These are phyloP conservation scores for Xylariomycetidae sp. DNA, from an alignment of 2,329 filamentous ascomycete species.

Conservation along the genomic window DNA sequence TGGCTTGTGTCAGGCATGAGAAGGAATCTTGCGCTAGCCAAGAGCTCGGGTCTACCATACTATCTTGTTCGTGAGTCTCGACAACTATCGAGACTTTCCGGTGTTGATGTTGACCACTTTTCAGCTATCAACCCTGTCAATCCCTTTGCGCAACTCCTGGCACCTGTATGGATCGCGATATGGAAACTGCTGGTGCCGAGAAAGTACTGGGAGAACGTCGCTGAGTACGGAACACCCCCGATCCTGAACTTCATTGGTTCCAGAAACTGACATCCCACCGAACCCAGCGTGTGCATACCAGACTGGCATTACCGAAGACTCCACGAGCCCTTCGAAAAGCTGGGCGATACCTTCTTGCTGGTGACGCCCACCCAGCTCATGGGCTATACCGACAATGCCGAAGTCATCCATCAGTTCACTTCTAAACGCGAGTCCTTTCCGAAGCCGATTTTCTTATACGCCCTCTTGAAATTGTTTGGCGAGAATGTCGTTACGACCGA, in stretches of 20 bases:
- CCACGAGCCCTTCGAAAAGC: constrained; percentile 51
- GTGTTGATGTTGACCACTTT: not conserved
- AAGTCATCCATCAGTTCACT: constrained; percentile 61
- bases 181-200: constrained; percentile 48
- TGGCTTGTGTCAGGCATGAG: too few relatives aligned
- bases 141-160: constrained; percentile 50
- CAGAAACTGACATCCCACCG: not conserved
- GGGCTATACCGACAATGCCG: constrained; percentile 57
- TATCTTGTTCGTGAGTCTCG: not conserved
- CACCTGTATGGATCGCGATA: constrained; percentile 49
- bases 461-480: constrained; percentile 60
- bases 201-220: constrained; percentile 52
- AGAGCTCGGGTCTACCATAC: not conserved
- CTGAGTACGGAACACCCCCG: constrained; percentile 47
- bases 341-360: constrained; percentile 60
- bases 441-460: constrained; percentile 60
- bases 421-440: constrained; percentile 65
- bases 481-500: constrained; percentile 69
- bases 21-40: not conserved
- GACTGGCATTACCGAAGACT: constrained; percentile 55
- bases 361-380: constrained; percentile 52
- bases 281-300: constrained; percentile 36
- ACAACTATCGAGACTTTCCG: too few relatives aligned
- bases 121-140: constrained; percentile 48
- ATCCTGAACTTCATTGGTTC: not conserved